Evolutionary conservation across 106 monocot species (phyloP), one percentile per base, ranked within the genome.

Genomic region (Iris macrosiphon): DNA sequence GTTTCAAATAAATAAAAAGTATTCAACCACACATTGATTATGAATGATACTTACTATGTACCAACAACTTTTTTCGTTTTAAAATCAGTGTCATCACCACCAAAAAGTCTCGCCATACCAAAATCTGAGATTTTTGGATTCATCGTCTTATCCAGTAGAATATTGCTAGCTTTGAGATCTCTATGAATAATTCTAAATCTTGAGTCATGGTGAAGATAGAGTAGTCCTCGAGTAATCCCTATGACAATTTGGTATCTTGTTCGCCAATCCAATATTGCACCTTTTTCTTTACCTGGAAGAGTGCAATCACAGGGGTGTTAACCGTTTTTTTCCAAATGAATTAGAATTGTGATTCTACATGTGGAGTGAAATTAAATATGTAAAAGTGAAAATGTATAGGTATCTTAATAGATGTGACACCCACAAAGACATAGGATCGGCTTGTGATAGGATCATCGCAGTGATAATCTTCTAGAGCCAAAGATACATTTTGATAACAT

Each of bases 121-220:
- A 65, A 65, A 27, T 65, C 53, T 31, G 65, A 55, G 4, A 65
- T 54, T 18, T 51, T 65, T 0, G 67, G 67, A 21, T 47, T 67
- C 67, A 67, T 67, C 3, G 43, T 43, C 17, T 12, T 40, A 32
- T 65, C 65, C 3, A 65, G 32, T 31, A 65, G 51, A 33, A 65
- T 31, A 16, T 65, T 65, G 28, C 63, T 49, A 23, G 62, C 35
- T 48, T 62, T 62, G 13, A 62, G 21, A 35, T 62, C 47, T 20
- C 46, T 45, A 31, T 62, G 62, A 14, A 62, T 62, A 25, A 62
- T 49, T 25, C 35, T 19, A 24, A 62, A 33, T 37, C 62, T 47
- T 1, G 62, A 62, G 13, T 62, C 62, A 24, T 62, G 32, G 49
- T 62, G 62, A 49, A 62, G 63, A 17, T 63, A 63, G 12, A 50